Evolutionary conservation across 2,329 filamentous ascomycete species (phyloP).

Genomic region (Berkeleyomyces rouxiae): DNA sequence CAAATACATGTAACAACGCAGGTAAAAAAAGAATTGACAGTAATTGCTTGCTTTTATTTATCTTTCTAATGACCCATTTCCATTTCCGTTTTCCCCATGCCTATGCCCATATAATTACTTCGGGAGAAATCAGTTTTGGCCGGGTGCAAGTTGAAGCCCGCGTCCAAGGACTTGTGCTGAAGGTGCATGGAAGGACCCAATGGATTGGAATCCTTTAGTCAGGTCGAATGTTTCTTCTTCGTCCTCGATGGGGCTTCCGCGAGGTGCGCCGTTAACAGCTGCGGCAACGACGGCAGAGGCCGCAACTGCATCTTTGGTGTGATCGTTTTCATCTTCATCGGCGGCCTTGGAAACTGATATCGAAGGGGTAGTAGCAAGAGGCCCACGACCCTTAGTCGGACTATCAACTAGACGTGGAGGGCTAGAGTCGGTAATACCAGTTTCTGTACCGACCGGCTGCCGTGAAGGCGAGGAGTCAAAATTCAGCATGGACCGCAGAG

Average conservation of each 20-base stretch:
- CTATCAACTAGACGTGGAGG: conserved; percentile 7
- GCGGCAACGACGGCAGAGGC: conserved; percentile 13
- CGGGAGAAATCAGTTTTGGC: neutral
- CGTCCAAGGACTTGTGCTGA: conserved; percentile 22
- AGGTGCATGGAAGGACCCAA: conserved; percentile 44
- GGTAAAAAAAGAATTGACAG: too few species aligned
- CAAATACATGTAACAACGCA: too few species aligned
- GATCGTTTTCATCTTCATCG: conserved; percentile 21
- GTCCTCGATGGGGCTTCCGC: conserved; percentile 19
- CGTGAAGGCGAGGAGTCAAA: conserved; percentile 47
- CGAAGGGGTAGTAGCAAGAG: neutral
- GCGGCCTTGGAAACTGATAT: conserved; percentile 14
- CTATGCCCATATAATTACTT: neutral
- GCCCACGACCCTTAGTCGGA: conserved; percentile 17
- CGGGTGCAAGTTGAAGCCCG: conserved; percentile 19
- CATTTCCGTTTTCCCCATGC: neutral
- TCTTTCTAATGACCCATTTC: neutral
- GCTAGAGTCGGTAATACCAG: neutral
- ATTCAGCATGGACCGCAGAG: conserved; percentile 32
- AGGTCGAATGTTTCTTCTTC: conserved; percentile 42
- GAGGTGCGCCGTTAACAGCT: conserved; percentile 12
- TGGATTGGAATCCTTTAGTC: conserved; percentile 49
- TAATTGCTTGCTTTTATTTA: too few species aligned
- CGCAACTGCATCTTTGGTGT: conserved; percentile 2
- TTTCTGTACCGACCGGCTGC: conserved; percentile 18